Evolutionary conservation across 352 stramenopile species (phyloP).

Genomic region (Phytopythium montanum): DNA sequence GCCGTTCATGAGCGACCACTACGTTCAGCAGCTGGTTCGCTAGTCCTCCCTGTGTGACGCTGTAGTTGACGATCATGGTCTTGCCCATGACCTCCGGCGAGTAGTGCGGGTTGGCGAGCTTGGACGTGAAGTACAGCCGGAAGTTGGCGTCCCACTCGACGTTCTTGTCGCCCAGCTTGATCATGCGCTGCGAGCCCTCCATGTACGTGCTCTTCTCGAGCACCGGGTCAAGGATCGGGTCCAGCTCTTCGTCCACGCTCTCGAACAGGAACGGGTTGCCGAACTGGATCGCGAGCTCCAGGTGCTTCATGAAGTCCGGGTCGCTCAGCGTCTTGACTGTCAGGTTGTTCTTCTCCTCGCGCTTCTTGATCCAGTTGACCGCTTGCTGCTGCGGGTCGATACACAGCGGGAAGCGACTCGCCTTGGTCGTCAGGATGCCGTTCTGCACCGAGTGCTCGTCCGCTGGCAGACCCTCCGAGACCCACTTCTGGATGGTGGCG

Average conservation of each 20-base stretch:
- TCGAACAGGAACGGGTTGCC: conserved; percentile 95
- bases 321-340: conserved; percentile 93
- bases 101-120: conserved; percentile 94
- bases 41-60: conserved; percentile 90
- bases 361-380: conserved; percentile 96
- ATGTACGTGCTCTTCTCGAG: conserved; percentile 93
- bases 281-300: conserved; percentile 94
- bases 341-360: conserved; percentile 91
- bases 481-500: conserved; percentile 93
- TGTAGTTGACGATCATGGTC: conserved; percentile 97
- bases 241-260: conserved; percentile 93
- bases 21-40: conserved; percentile 94
- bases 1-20: conserved; percentile 91
- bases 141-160: conserved; percentile 94
- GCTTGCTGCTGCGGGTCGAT: conserved; percentile 96
- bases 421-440: conserved; percentile 93
- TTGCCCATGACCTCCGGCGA: conserved; percentile 95
- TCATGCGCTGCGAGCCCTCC: conserved; percentile 87
- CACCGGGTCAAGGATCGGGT: conserved; percentile 93
- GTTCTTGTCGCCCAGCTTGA: conserved; percentile 93
- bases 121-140: conserved; percentile 93
- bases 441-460: conserved; percentile 96
- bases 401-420: conserved; percentile 92
- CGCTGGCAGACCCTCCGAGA: conserved; percentile 90
- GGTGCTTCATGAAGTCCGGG: conserved; percentile 94